Percentiles rank a stretch among this genome's conserved stretches.
These are phyloP conservation scores for Diaporthe sp. DNA, from an alignment of 2,329 filamentous ascomycete species.

Conservation along the genomic window DNA sequence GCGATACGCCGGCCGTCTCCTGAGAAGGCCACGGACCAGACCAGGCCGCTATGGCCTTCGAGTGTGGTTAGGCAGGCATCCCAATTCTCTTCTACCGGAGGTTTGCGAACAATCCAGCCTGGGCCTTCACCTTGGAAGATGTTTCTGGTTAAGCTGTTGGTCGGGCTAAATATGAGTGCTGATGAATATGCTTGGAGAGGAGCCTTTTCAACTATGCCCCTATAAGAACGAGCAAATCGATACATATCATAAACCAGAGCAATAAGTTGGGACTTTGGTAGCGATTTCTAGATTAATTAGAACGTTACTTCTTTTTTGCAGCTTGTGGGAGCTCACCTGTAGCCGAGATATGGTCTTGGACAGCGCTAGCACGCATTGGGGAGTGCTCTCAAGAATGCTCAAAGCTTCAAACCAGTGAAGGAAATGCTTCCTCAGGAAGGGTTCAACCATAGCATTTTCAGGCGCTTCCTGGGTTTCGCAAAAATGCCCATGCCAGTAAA, in stretches of 20 bases:
- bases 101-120: too few relatives aligned
- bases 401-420: constrained; percentile 57
- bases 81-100: too few relatives aligned
- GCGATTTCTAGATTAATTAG: background rate
- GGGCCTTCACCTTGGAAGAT: too few relatives aligned
- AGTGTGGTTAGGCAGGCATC: too few relatives aligned
- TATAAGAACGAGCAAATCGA: background rate
- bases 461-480: constrained; percentile 36
- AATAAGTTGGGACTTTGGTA: background rate
- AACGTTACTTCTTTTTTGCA: background rate
- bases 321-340: constrained; percentile 11
- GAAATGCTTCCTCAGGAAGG: constrained; percentile 48
- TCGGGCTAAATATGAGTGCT: too few relatives aligned
- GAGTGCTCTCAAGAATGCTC: constrained; percentile 44
- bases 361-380: constrained; percentile 40
- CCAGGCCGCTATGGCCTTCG: too few relatives aligned
- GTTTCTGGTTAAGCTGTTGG: too few relatives aligned
- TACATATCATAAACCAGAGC: background rate
- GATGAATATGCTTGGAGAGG: too few relatives aligned
- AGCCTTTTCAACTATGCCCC: too few relatives aligned
- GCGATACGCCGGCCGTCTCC: too few relatives aligned
- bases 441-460: constrained; percentile 40
- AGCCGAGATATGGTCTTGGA: constrained; percentile 35
- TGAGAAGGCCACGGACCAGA: too few relatives aligned
- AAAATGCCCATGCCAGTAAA: constrained; percentile 49